Conservation (phyloP, 176 grass and related monocot genomes). For the Oryza coarctata region DNA sequence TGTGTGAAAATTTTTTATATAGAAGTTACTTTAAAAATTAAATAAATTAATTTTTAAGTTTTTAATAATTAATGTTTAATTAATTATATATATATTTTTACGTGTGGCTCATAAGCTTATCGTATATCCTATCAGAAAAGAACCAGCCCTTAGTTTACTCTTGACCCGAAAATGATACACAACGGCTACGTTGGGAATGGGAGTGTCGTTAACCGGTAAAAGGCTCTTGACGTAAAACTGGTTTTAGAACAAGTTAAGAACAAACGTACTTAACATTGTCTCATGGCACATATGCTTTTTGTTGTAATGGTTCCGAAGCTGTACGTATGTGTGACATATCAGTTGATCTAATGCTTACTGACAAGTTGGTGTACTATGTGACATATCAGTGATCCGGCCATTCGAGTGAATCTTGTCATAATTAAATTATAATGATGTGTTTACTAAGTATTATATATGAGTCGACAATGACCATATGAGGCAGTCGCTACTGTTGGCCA, state of each 20-base stretch:
- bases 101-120: no score
- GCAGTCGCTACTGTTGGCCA: background rate
- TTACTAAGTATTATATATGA: background rate
- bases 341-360: background rate
- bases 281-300: background rate
- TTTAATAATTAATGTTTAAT: no score
- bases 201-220: no score
- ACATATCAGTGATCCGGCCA: background rate
- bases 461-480: background rate
- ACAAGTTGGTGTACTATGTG: background rate
- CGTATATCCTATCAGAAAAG: no score
- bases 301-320: background rate
- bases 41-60: no score
- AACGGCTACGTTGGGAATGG: background rate
- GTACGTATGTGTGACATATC: no score
- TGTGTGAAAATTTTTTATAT: no score
- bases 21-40: no score
- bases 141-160: background rate
- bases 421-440: background rate
- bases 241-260: background rate
- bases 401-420: background rate
- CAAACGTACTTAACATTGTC: background rate
- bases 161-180: background rate
- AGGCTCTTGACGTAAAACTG: no score
- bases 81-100: no score